Conservation (phyloP, 2,329 filamentous ascomycete species). For the Hymenoscyphus linearis region DNA sequence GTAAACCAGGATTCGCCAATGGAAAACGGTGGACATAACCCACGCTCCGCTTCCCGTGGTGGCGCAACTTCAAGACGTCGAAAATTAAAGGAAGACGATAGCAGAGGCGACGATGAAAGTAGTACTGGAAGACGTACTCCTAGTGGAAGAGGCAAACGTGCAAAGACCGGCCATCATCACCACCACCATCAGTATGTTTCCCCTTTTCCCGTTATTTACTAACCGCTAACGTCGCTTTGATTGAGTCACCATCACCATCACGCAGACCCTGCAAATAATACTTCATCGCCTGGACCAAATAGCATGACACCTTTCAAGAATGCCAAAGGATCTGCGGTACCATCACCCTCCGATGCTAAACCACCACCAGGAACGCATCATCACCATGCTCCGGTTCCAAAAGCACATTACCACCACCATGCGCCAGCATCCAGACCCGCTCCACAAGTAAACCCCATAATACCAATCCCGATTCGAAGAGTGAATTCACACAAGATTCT, state of each 20-base stretch:
- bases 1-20: slow-evolving; percentile 38
- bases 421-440: slow-evolving; percentile 23
- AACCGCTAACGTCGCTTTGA: slow-evolving; percentile 22
- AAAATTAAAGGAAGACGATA: slow-evolving; percentile 73
- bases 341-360: slow-evolving; percentile 37
- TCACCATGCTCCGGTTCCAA: slow-evolving; percentile 25
- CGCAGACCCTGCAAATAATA: slow-evolving; percentile 46
- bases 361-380: slow-evolving; percentile 23
- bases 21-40: slow-evolving; percentile 35
- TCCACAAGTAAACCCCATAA: slow-evolving; percentile 35
- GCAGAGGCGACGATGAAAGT: slow-evolving; percentile 62
- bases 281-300: slow-evolving; percentile 38
- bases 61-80: slow-evolving; percentile 48
- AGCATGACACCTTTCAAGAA: slow-evolving; percentile 44
- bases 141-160: slow-evolving; percentile 54
- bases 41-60: slow-evolving; percentile 39
- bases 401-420: slow-evolving; percentile 39
- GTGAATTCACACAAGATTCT: slow-evolving; percentile 67
- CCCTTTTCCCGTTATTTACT: background rate
- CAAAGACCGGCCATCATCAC: slow-evolving; percentile 55
- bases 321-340: slow-evolving; percentile 42
- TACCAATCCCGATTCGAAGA: slow-evolving; percentile 58
- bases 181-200: slow-evolving; percentile 61
- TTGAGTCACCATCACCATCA: slow-evolving; percentile 51
- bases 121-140: slow-evolving; percentile 58